Evolutionary conservation across 805 yeast species (phyloP), one percentile per base, ranked within the genome.

Genomic region (Saccharomycopsis selenospora): DNA sequence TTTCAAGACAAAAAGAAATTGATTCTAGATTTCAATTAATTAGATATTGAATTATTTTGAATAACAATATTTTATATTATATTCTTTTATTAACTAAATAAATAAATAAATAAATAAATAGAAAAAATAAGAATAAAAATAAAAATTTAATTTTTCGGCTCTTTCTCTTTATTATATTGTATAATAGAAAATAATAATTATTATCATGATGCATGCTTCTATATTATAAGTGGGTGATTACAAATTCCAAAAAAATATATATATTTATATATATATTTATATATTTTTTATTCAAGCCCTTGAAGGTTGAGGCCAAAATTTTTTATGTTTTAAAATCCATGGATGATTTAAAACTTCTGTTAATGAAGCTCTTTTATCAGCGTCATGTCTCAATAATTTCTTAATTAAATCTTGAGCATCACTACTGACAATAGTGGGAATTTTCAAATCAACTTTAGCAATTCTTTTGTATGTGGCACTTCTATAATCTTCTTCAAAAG

Each of bases 401-500:
- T 61, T 61, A 11, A 91, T 85, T 51, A 91, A 71, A 62, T 87
- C 89, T 3, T 79, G 75, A 1, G 96, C 96, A 52, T 84, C 93
- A 0, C 69, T 59, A 43, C 85, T 78, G 0, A 91, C 76, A 57
- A 66, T 80, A 1, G 72, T 64, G 0, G 98, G 97, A 43, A 89
- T 79, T 40, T 71, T 67, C 52, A 88, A 68, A 59, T 86, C 96
- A 3, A 85, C 87, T 51, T 74, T 77, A 7, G 82, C 80, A 33
- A 91, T 91, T 52, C 91, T 70, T 59, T 77, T 78, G 61, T 85
- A 87, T 0, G 98, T 91, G 14, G 80, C 75, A 50, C 80, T 82
- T 46, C 82, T 80, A 52, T 82, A 79, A 24, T 71, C 72, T 55
- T 85, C 96, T 61, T 88, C 96, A 62, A 91, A 91, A 0, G 98